Evolutionary conservation across 1,139 yeast species (phyloP), one percentile per base, ranked within the genome.

Genomic region (Taphrina wiesneri): DNA sequence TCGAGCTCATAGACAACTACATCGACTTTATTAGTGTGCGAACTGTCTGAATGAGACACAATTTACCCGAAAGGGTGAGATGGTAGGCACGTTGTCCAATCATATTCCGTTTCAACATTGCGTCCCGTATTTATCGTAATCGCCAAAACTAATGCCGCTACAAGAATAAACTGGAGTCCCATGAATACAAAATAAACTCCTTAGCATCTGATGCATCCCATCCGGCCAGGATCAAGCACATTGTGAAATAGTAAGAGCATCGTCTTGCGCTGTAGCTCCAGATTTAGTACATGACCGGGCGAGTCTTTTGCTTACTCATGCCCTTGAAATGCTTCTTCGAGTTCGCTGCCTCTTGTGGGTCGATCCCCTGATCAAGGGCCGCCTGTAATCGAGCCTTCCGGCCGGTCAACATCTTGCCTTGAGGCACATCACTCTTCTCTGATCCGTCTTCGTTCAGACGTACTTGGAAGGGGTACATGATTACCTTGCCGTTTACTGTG

Each of bases 241-340:
- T n/a, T n/a, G n/a, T n/a, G n/a, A n/a, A n/a, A n/a, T n/a, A n/a
- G n/a, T n/a, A n/a, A n/a, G n/a, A n/a, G n/a, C n/a, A 30, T 11
- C 34, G 34, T 6, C 34, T 30, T 11, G 5, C 45, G 17, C 15
- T 17, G 7, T 39, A 17, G 6, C 28, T 23, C 28, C 25, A 21
- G 7, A 3, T 9, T 60, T 43, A 60, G 36, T 60, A 39, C 64
- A 60, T 60, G 43, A 41, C 57, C 17, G 64, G 64, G 3, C 64
- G 49, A 11, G 51, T 30, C 47, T 54, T 41, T n/a, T 61, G 65
- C 61, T 66, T 66, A 46, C 56, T 52, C 56, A 54, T 66, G 30
- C 57, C 64, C 51, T 66, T 66, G 68, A 56, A 56, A 41, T 66
- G 68, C 52, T 63, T 66, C 45, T 66, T 66, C 17, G 56, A 32